Evolutionary conservation across 306 rosid species (phyloP), one percentile per base, ranked within the genome.

Genomic region (Trichosanthes truncata): DNA sequence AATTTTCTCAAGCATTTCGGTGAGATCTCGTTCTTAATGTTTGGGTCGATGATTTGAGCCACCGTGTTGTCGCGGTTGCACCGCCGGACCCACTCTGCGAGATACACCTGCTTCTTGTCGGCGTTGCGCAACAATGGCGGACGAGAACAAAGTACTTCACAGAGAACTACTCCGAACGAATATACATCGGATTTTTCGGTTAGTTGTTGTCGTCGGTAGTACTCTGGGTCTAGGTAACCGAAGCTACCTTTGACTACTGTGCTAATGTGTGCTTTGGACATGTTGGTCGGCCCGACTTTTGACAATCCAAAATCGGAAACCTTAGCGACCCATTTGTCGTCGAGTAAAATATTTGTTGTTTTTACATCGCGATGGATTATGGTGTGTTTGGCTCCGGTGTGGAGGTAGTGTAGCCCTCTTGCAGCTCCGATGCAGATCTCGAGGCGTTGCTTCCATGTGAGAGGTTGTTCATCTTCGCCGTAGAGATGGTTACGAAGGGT

Each of bases 281-380:
- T 61, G 41, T 21, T 35, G 1, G 82, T 23, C 0, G 84, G 61
- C 7, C 80, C 82, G 20, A 71, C 8, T 51, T 76, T 88, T 0
- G 91, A 85, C n/a, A 85, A 35, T 0, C 93, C 91, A 2, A 89
- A 89, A 40, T 87, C 89, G 0, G 85, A 87, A 35, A 86, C 88
- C 69, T 89, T 89, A 0, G 89, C 87, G 14, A 55, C 82, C 86
- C 82, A 83, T 59, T 84, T 81, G 9, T 85, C 87, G 7, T 89
- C 89, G 36, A 87, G 46, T 5, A 89, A 31, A 4, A 89, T 87
- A 2, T 87, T 87, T 0, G 85, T 77, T 1, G 84, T 73, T 74
- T 86, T 89, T 7, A 89, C 85, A 14, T 89, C 93, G 7, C 89
- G 89, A 25, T 87, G 93, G 13, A 89, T 89, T 59, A 89, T 79